These are phyloP conservation scores for Umbelopsis vinacea DNA, from an alignment of 192 early-diverging fungal species.

Conservation along the genomic window DNA sequence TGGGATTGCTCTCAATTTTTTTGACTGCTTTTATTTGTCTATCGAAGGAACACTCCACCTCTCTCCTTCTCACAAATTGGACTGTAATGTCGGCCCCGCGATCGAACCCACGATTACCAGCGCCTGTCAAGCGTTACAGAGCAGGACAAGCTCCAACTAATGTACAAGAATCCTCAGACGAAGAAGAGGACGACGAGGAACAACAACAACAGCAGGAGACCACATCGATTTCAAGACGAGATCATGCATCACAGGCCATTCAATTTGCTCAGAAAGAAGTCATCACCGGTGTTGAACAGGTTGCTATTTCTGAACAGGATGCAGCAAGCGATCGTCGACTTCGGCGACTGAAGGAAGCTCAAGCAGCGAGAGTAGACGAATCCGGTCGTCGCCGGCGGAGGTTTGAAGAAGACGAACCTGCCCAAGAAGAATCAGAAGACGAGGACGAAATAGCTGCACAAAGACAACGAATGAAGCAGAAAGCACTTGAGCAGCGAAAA, in stretches of 20 bases:
- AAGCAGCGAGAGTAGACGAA: constrained; percentile 40
- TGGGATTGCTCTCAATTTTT: constrained; percentile 1
- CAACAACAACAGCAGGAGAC: constrained; percentile 20
- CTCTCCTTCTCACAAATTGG: not conserved
- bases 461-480: constrained; percentile 36
- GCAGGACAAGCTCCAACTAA: constrained; percentile 61
- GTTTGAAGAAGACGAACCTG: constrained; percentile 29
- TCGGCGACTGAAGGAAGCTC: constrained; percentile 50
- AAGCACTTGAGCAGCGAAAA: constrained; percentile 32
- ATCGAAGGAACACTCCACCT: not conserved
- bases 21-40: constrained; percentile 12
- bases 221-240: constrained; percentile 27
- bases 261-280: constrained; percentile 44
- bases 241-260: constrained; percentile 18
- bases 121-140: constrained; percentile 60
- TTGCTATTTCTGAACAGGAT: constrained; percentile 51
- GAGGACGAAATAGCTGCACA: constrained; percentile 53
- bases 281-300: constrained; percentile 46
- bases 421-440: constrained; percentile 48
- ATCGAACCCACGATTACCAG: constrained; percentile 22
- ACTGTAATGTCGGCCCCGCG: constrained; percentile 14
- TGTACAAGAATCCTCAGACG: constrained; percentile 53
- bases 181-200: constrained; percentile 46
- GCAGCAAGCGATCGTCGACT: constrained; percentile 46
- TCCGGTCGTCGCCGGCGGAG: constrained; percentile 36